Evolutionary conservation across 2,329 filamentous ascomycete species (phyloP).

Genomic region (Calycina herbarum): DNA sequence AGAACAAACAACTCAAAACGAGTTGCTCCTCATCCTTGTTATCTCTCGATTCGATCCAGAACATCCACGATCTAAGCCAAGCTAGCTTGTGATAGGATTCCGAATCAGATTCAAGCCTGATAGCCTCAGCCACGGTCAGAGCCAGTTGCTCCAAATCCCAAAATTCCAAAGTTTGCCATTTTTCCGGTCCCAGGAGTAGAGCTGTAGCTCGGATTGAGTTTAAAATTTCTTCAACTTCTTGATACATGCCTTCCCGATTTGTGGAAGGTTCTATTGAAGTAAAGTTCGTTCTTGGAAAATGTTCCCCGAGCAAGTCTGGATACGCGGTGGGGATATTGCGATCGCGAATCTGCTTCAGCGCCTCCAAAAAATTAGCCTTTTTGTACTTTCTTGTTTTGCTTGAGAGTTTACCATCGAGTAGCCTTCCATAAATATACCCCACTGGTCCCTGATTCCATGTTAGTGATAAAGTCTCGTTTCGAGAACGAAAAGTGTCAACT

Average conservation of each 20-base stretch:
- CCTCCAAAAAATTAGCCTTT: constrained; percentile 4
- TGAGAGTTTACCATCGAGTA: constrained; percentile 18
- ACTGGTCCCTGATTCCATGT: constrained; percentile 21
- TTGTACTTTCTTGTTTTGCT: neutral
- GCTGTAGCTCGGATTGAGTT: constrained; percentile 1
- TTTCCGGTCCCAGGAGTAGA: constrained; percentile 8
- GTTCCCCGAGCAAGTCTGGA: constrained; percentile 14
- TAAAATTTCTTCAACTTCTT: constrained; percentile 11
- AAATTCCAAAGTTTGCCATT: constrained; percentile 21
- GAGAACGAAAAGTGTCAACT: neutral
- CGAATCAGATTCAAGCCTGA: constrained; percentile 9
- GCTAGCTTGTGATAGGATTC: constrained; percentile 21
- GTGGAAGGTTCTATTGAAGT: neutral
- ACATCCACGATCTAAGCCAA: constrained; percentile 26
- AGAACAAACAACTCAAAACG: constrained; percentile 19
- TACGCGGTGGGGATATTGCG: constrained; percentile 12
- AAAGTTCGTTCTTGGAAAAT: constrained; percentile 11
- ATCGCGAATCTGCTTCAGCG: constrained; percentile 18
- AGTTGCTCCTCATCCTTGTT: constrained; percentile 11
- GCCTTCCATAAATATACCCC: constrained; percentile 25
- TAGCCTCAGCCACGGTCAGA: constrained; percentile 7
- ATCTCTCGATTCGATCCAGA: constrained; percentile 24
- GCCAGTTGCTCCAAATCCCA: constrained; percentile 19
- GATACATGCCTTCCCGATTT: constrained; percentile 7
- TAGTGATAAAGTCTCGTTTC: neutral